Base-by-base conservation (phyloP, 2,329 filamentous ascomycete species). In the Neonectria ditissima region DNA sequence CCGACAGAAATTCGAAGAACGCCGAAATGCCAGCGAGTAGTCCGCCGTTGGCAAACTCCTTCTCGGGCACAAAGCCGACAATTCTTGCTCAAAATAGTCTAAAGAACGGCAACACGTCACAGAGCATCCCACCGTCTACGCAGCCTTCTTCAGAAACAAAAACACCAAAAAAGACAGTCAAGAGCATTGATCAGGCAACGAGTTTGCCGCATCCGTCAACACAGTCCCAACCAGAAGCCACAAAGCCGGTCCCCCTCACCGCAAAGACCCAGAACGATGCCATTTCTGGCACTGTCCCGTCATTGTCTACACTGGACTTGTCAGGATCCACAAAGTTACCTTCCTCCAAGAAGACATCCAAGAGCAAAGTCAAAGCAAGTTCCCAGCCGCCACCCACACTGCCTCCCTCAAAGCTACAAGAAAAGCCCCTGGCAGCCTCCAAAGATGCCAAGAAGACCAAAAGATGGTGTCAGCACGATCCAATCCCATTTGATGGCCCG, bases 401-500 rank as follows among this genome's bases (percentile, higher is more conserved):
- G 3, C 37, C 2, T 4, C n/a, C 13, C 3, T 16, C 13, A 16
- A 6, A 9, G 5, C n/a, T 13, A 13, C 8, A 11, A 4, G 28
- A n/a, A 44, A n/a, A 44, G 3, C 11, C 20, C 4, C 10, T 18
- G 6, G n/a, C 37, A 28, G 16, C 10, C 4, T 26, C 44, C 14
- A 22, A 22, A 16, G 10, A 14, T 22, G 20, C 11, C 10, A 8
- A n/a, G 9, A 13, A 59, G 28, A 59, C 57, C 1, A 61, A 24
- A 30, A 45, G 44, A 11, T 62, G 59, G 59, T 50, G 52, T 14
- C 59, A 52, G 11, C 45, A 50, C n/a, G 26, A 51, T 10, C 52
- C 52, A 5, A 61, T 61, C 5, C 52, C 51, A 3, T 61, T 61
- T 22, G 59, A 61, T 16, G 26, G 24, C 24, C 18, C 37, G 6